A percentile compares a stretch with the other conserved stretches of the same genome.
These are phyloP conservation scores for Lactarius sp. DNA, from an alignment of 768 basidiomycete species.

Conservation along the genomic window DNA sequence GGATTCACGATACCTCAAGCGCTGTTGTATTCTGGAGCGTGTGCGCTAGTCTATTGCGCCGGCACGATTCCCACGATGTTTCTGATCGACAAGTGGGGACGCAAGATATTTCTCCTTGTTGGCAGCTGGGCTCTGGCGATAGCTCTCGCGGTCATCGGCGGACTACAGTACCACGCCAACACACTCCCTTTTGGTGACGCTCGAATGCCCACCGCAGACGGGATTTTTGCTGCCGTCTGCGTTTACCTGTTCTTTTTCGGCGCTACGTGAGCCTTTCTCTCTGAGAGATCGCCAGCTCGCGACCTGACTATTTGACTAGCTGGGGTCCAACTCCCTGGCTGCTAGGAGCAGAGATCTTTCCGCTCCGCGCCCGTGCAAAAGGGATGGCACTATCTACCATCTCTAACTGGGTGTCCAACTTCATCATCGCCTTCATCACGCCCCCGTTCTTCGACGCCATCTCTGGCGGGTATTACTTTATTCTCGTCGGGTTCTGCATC, in stretches of 20 bases:
- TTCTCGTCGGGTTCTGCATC: constrained; percentile 44
- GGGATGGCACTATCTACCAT: constrained; percentile 33
- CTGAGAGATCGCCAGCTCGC: constrained; percentile 14
- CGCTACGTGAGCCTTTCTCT: constrained; percentile 36
- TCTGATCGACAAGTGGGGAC: constrained; percentile 49
- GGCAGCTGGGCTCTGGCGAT: constrained; percentile 42
- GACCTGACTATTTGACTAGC: constrained; percentile 20
- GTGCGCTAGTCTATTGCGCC: constrained; percentile 44
- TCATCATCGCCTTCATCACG: constrained; percentile 43
- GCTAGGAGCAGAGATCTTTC: constrained; percentile 34
- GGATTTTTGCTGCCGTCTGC: constrained; percentile 42
- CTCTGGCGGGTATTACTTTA: constrained; percentile 47
- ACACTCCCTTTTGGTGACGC: constrained; percentile 35
- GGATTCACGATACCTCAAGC: constrained; percentile 43
- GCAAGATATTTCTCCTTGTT: constrained; percentile 45
- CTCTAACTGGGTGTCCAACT: constrained; percentile 34
- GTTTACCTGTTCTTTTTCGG: constrained; percentile 58
- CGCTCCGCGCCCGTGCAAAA: constrained; percentile 32
- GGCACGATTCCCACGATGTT: constrained; percentile 52
- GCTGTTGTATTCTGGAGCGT: constrained; percentile 44
- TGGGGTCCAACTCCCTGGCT: constrained; percentile 36
- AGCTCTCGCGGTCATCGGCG: constrained; percentile 48
- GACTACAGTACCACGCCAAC: constrained; percentile 44
- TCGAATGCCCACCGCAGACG: constrained; percentile 34
- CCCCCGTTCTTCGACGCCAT: constrained; percentile 56